Conservation (phyloP, 2,329 filamentous ascomycete species). For the Cryphonectria radicalis region DNA sequence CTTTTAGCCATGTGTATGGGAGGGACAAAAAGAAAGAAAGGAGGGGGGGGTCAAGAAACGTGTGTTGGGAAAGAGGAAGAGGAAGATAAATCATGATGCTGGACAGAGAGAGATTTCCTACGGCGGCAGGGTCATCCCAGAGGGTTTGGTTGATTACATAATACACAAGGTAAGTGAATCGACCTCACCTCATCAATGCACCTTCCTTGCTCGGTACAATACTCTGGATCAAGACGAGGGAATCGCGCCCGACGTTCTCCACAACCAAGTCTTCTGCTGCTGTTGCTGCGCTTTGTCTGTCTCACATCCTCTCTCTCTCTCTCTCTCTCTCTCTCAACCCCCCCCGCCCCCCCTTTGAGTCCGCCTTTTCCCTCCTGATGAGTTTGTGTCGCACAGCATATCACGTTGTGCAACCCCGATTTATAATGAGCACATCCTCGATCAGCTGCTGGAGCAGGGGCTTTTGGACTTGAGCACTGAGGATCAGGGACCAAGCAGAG, state of each 20-base stretch:
- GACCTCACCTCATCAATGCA: not conserved
- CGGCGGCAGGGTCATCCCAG: not conserved
- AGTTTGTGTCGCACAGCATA: slow-evolving; percentile 28
- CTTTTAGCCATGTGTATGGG: not conserved
- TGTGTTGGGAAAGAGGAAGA: not conserved
- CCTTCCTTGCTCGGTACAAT: not conserved
- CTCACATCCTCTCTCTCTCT: not conserved
- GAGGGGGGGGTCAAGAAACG: not conserved
- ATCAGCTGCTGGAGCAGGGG: slow-evolving; percentile 15
- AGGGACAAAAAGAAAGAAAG: too few species aligned
- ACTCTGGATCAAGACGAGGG: not conserved
- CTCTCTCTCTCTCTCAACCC: not conserved
- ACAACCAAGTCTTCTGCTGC: not conserved
- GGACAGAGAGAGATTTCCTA: not conserved
- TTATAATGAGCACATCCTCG: slow-evolving; percentile 17
- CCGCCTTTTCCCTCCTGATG: slow-evolving; percentile 12
- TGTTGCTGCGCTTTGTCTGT: not conserved
- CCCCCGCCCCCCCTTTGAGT: too few species aligned
- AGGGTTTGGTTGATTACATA: not conserved
- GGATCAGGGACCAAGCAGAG: not conserved
- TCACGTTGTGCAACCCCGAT: slow-evolving; percentile 25
- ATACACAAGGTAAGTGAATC: not conserved
- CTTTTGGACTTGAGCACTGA: not conserved
- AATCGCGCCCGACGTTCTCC: not conserved
- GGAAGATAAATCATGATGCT: not conserved